Percentiles rank a stretch among this genome's conserved stretches.
Conservation (phyloP, 2,329 filamentous ascomycete species). For the Zymoseptoria brevis region DNA sequence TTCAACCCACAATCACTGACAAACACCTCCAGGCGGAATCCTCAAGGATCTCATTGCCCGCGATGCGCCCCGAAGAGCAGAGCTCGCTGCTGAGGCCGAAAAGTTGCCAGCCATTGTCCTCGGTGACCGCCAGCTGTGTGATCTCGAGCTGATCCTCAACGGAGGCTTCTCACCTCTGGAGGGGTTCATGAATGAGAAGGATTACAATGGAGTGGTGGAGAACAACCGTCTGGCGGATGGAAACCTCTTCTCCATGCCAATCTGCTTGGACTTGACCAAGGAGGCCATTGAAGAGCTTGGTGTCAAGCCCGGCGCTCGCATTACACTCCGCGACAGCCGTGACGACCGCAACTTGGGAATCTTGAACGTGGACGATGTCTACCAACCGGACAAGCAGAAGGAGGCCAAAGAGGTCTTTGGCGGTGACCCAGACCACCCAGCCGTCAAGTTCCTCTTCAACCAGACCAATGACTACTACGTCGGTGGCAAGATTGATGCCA, state of each 20-base stretch:
- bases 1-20: slow-evolving; percentile 5
- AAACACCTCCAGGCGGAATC: slow-evolving; percentile 58
- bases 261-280: slow-evolving; percentile 79
- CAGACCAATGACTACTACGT: slow-evolving; percentile 82
- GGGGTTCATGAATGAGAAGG: slow-evolving; percentile 95
- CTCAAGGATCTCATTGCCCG: slow-evolving; percentile 96
- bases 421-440: slow-evolving; percentile 78
- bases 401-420: slow-evolving; percentile 95
- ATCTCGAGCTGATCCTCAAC: slow-evolving; percentile 93
- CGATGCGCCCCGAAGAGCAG: slow-evolving; percentile 71
- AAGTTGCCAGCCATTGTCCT: slow-evolving; percentile 75
- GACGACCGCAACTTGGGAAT: slow-evolving; percentile 96
- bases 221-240: slow-evolving; percentile 80
- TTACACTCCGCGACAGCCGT: slow-evolving; percentile 88
- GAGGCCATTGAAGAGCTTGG: slow-evolving; percentile 64
- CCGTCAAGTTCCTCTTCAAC: slow-evolving; percentile 79
- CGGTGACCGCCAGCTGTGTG: slow-evolving; percentile 90
- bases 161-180: slow-evolving; percentile 96
- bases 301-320: slow-evolving; percentile 70
- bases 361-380: slow-evolving; percentile 89
- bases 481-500: slow-evolving; percentile 89
- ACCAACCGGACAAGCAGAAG: slow-evolving; percentile 83
- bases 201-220: slow-evolving; percentile 90
- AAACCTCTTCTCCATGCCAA: slow-evolving; percentile 91
- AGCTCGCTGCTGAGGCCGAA: slow-evolving; percentile 80